Conservation (phyloP, 805 yeast species). For the Pichia manshurica region DNA sequence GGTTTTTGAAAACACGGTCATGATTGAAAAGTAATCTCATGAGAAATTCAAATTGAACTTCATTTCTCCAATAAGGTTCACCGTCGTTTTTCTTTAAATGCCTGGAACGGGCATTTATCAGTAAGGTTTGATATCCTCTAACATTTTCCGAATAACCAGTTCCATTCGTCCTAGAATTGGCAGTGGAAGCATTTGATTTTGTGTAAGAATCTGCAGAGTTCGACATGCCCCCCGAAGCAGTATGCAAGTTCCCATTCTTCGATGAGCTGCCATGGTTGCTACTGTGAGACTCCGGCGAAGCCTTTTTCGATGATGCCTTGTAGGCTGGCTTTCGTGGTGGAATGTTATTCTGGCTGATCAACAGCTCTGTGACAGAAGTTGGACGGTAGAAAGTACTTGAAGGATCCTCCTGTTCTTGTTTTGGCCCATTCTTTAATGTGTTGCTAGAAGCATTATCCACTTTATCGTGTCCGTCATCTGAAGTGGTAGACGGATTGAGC, state of each 20-base stretch:
- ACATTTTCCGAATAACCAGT: slow-evolving; percentile 9
- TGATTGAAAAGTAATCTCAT: slow-evolving; percentile 57
- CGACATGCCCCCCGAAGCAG: too few species aligned
- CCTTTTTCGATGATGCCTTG: too few species aligned
- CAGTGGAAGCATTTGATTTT: too few species aligned
- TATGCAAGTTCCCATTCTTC: too few species aligned
- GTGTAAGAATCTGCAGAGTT: too few species aligned
- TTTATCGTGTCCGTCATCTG: neutral
- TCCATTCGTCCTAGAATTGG: too few species aligned
- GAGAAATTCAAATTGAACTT: slow-evolving; percentile 79
- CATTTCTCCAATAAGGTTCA: slow-evolving; percentile 83
- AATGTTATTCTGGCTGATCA: neutral
- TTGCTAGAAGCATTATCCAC: neutral
- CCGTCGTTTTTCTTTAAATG: slow-evolving; percentile 88
- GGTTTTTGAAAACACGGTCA: slow-evolving; percentile 61
- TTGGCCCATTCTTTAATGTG: too few species aligned
- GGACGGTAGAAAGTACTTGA: neutral
- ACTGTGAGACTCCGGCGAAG: too few species aligned
- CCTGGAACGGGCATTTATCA: slow-evolving; percentile 34
- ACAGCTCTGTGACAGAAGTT: slow-evolving; percentile 8
- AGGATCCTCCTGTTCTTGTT: neutral
- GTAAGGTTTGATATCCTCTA: slow-evolving; percentile 25
- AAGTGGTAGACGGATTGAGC: slow-evolving; percentile 8
- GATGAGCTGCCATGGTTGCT: too few species aligned
- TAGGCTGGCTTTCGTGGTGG: too few species aligned